phyloP scores from a whole-genome alignment of 2,329 filamentous ascomycete species.

The Pseudocercospora crystallina region DNA sequence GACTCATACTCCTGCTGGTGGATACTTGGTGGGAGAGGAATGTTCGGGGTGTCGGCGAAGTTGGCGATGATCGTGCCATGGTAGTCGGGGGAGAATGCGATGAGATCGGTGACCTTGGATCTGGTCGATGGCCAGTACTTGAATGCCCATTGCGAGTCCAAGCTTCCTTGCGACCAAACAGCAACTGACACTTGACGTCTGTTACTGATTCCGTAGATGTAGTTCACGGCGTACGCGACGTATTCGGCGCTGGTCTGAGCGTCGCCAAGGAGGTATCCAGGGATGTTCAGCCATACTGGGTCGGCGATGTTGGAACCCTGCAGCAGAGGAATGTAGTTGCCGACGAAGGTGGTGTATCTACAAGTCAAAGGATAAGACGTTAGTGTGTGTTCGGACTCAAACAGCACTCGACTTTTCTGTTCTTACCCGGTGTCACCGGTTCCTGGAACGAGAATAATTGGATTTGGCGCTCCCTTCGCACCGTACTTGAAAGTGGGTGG shows the following conservation, averaged over 20 bases:
- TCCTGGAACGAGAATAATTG: conserved; percentile 55
- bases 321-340: conserved; percentile 52
- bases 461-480: conserved; percentile 35
- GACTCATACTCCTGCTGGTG: conserved; percentile 50
- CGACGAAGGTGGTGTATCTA: conserved; percentile 43
- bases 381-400: not conserved
- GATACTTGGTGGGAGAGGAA: conserved; percentile 47
- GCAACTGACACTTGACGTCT: conserved; percentile 44
- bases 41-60: conserved; percentile 39
- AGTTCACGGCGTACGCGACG: conserved; percentile 59
- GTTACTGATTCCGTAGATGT: conserved; percentile 45
- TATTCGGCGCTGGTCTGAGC: conserved; percentile 55
- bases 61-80: conserved; percentile 46
- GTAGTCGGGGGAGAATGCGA: conserved; percentile 55
- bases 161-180: conserved; percentile 55
- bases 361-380: not conserved
- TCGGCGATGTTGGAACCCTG: conserved; percentile 45
- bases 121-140: conserved; percentile 58
- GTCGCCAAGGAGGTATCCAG: conserved; percentile 47
- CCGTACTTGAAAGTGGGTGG: conserved; percentile 50
- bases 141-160: conserved; percentile 56
- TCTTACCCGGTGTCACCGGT: conserved; percentile 47
- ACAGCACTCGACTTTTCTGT: too few relatives aligned
- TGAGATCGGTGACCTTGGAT: conserved; percentile 46
- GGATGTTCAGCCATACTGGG: conserved; percentile 57